Evolutionary conservation across 2,329 filamentous ascomycete species (phyloP), one percentile per base, ranked within the genome.

Genomic region (Stagonosporopsis tanaceti): DNA sequence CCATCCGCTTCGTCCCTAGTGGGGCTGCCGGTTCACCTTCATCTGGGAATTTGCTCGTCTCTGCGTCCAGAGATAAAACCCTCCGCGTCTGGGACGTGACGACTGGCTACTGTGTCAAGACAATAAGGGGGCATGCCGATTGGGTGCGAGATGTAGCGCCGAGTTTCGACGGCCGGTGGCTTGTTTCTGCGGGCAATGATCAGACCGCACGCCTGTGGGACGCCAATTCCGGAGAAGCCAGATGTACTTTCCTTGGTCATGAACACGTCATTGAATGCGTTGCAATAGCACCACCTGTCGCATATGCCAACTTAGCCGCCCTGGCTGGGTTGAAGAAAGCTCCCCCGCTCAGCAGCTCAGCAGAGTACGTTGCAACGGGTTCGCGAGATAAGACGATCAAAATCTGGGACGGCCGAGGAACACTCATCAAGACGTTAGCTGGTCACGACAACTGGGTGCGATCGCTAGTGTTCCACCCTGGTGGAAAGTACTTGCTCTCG

Each of bases 381-480:
- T 90, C 90, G 8, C 84, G 94, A 74, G 94, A 97, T 77, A 97
- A 97, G 80, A 90, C 89, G 0, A 96, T 98, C 72, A 89, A 89
- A 68, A 79, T 98, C 6, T 97, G 93, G 92, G 92, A 97, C 73
- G 85, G 89, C 11, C 86, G 92, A 51, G 94, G 94, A 30, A 92
- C 89, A 11, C 86, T 92, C 62, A 87, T 97, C 72, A 94, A 92
- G 75, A 95, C 90, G 0, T 81, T 98, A 1, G 80, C 87, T 1
- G 94, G 94, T 1, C 94, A 97, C 73, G 93, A 97, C 75, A 97
- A 97, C 74, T 98, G 94, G 94, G 87, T 98, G 8, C 87, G 92
- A 30, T 90, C 85, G 0, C 78, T 97, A 6, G 87, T 92, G 9
- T 98, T 97, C 75, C 94, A 97, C 69, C 94, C 94, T 0, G 91